phyloP scores from a whole-genome alignment of 1,284 basidiomycete genomes.

The Sanghuangporus sanghuang region DNA sequence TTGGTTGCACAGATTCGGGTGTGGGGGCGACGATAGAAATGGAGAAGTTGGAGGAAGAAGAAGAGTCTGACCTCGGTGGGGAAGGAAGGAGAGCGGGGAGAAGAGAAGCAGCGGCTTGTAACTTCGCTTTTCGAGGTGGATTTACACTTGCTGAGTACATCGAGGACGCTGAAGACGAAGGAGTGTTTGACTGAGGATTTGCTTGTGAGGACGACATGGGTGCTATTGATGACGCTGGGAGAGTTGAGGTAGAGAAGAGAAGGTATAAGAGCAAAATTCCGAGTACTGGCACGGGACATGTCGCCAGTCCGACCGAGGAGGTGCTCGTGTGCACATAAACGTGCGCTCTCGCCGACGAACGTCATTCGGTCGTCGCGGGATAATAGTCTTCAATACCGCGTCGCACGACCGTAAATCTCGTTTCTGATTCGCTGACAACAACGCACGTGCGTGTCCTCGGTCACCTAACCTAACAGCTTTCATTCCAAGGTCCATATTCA shows the following conservation, averaged over 20 bases:
- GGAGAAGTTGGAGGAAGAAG: not conserved
- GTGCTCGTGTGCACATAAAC: constrained; percentile 14
- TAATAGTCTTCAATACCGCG: not conserved
- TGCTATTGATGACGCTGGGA: not conserved
- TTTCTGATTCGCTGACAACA: constrained; percentile 1
- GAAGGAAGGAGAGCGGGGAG: not conserved
- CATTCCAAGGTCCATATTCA: no score
- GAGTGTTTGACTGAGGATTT: not conserved
- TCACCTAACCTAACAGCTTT: no score
- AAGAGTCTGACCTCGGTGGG: not conserved
- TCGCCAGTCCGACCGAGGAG: not conserved
- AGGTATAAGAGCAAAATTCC: not conserved
- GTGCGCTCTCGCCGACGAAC: constrained; percentile 1
- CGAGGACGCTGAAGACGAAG: not conserved
- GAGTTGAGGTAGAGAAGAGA: not conserved
- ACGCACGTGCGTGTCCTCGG: constrained; percentile 8
- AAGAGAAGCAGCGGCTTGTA: not conserved
- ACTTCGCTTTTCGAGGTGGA: constrained; percentile 52
- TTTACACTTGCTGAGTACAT: constrained; percentile 49
- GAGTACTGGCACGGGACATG: not conserved
- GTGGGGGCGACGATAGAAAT: not conserved
- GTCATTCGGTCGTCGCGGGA: not conserved
- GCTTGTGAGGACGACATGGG: not conserved
- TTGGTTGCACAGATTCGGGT: not conserved
- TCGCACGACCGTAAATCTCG: constrained; percentile 10